These are phyloP conservation scores for Penicillium daleae DNA, from an alignment of 495 filamentous ascomycete species.

Conservation along the genomic window DNA sequence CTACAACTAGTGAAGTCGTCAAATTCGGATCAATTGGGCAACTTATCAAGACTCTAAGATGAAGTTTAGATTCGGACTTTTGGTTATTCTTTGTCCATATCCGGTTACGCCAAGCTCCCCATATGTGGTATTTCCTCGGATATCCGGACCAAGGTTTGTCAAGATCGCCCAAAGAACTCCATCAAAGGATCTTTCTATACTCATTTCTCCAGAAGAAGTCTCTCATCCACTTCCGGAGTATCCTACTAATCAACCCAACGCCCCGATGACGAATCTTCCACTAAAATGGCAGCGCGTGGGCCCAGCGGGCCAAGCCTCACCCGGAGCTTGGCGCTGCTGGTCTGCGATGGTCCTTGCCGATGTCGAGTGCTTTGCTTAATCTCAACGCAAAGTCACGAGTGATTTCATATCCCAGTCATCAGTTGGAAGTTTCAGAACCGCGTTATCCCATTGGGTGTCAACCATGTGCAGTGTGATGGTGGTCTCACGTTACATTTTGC, in stretches of 20 bases:
- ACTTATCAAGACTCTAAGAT: no score
- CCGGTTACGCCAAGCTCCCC: background rate
- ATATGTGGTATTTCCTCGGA: background rate
- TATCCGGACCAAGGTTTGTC: background rate
- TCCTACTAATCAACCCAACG: background rate
- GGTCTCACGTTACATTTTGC: background rate
- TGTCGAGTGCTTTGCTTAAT: background rate
- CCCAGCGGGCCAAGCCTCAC: background rate
- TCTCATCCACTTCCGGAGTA: background rate
- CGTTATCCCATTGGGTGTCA: background rate
- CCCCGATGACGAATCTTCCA: constrained; percentile 1
- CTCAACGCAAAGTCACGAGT: background rate
- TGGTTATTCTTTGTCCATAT: background rate
- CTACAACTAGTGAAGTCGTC: no score
- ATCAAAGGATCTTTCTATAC: background rate
- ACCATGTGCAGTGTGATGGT: background rate
- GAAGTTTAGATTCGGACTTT: no score
- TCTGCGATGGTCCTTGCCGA: background rate
- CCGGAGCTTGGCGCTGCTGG: background rate
- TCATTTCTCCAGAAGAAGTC: background rate
- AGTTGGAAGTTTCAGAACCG: background rate
- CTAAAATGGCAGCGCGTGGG: background rate
- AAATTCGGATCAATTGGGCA: no score
- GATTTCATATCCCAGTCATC: background rate
- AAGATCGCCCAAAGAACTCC: background rate